These are phyloP conservation scores for Phytophthora melonis DNA, from an alignment of 352 stramenopile genomes.

Conservation along the genomic window DNA sequence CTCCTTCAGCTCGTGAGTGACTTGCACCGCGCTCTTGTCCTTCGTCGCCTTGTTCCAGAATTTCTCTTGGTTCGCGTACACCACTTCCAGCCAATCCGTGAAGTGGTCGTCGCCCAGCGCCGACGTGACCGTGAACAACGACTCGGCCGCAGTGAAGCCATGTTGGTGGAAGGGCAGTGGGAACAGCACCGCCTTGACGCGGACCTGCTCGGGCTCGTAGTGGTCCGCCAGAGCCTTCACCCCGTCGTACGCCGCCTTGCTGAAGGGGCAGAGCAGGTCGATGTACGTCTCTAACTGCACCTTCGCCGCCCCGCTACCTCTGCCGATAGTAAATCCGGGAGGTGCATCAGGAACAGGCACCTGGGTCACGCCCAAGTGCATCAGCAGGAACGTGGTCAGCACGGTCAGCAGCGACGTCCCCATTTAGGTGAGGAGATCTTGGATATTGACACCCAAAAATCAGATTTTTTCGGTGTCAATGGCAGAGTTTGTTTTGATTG, in stretches of 20 bases:
- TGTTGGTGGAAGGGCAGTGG: conserved; percentile 78
- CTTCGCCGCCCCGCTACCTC: conserved; percentile 50
- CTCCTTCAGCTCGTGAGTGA: conserved; percentile 59
- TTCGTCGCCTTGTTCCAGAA: conserved; percentile 83
- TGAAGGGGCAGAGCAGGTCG: conserved; percentile 80
- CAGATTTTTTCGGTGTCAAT: background rate
- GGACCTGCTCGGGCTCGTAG: conserved; percentile 66
- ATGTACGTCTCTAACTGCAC: conserved; percentile 86
- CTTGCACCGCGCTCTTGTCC: conserved; percentile 67
- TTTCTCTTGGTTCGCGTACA: conserved; percentile 79
- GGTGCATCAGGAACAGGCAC: conserved; percentile 66
- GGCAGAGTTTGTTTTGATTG: conserved; percentile 17
- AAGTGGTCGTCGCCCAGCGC: conserved; percentile 63
- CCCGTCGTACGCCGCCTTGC: conserved; percentile 66
- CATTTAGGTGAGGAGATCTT: conserved; percentile 23
- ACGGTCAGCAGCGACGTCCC: conserved; percentile 25
- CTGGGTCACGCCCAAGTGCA: conserved; percentile 42
- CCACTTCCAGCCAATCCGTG: conserved; percentile 63
- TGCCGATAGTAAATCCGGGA: conserved; percentile 72
- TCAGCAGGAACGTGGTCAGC: conserved; percentile 12
- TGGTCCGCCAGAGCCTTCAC: conserved; percentile 69
- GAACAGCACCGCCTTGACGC: conserved; percentile 73
- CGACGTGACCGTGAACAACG: conserved; percentile 67
- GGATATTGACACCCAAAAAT: conserved; percentile 17
- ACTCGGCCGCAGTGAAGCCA: conserved; percentile 69